Evolutionary conservation across 108 stramenopile genomes (phyloP).

Genomic region (Skeletonema potamos): DNA sequence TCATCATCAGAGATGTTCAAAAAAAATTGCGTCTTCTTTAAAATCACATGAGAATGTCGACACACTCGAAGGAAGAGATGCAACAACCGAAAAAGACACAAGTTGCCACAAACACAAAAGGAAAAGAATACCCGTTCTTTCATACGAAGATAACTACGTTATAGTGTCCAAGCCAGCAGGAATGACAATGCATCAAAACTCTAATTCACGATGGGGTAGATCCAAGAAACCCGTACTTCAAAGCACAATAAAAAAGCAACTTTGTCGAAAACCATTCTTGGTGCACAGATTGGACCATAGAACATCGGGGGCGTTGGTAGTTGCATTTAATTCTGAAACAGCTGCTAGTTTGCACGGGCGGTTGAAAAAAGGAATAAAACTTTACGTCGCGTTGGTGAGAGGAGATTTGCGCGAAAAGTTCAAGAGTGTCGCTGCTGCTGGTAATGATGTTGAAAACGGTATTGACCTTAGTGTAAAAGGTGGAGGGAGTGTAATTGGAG

Average conservation of each 20-base stretch:
- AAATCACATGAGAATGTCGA: neutral
- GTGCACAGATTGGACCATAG: constrained; percentile 83
- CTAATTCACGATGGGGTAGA: constrained; percentile 13
- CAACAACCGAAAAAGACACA: neutral
- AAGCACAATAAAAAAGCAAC: constrained; percentile 56
- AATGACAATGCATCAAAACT: constrained; percentile 54
- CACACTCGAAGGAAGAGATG: neutral
- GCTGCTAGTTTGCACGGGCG: constrained; percentile 46
- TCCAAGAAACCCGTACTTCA: constrained; percentile 42
- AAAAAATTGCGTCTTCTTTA: neutral
- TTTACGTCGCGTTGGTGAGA: constrained; percentile 70
- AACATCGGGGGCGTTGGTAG: constrained; percentile 66
- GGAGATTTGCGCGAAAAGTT: constrained; percentile 53
- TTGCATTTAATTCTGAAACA: constrained; percentile 63
- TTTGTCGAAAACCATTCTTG: constrained; percentile 62
- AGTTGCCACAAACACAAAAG: constrained; percentile 1
- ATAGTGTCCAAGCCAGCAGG: constrained; percentile 71
- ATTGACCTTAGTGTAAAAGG: constrained; percentile 4
- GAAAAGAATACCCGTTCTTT: constrained; percentile 52
- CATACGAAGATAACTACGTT: constrained; percentile 59
- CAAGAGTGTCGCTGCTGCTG: neutral
- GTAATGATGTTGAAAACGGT: neutral
- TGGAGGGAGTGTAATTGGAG: neutral
- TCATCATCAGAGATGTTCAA: neutral
- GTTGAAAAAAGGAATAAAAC: constrained; percentile 45